These are phyloP conservation scores for Raddia distichophylla DNA, from an alignment of 176 grass and related monocot species.

Conservation along the genomic window DNA sequence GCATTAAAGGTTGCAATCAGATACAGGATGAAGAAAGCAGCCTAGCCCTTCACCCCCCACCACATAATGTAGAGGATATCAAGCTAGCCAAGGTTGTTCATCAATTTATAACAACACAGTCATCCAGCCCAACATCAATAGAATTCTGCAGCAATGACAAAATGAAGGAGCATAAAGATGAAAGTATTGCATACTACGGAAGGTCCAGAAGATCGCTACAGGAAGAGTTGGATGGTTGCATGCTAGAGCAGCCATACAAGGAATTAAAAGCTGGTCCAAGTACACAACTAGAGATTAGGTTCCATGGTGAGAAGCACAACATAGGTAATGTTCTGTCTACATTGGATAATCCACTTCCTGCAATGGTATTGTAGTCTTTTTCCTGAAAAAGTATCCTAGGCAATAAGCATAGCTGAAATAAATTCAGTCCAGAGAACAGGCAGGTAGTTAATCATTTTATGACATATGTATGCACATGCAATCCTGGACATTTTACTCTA, in stretches of 20 bases:
- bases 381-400: neutral
- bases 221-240: slow-evolving; percentile 32
- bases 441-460: neutral
- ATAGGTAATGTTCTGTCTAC: slow-evolving; percentile 57
- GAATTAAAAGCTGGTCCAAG: slow-evolving; percentile 40
- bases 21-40: slow-evolving; percentile 27
- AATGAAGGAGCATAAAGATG: slow-evolving; percentile 35
- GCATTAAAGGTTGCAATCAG: slow-evolving; percentile 32
- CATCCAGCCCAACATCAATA: slow-evolving; percentile 28
- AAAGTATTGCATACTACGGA: slow-evolving; percentile 28
- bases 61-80: slow-evolving; percentile 40
- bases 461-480: neutral
- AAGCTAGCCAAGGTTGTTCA: slow-evolving; percentile 27
- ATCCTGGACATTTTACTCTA: neutral
- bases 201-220: slow-evolving; percentile 50
- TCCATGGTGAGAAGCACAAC: slow-evolving; percentile 44
- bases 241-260: slow-evolving; percentile 38
- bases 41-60: slow-evolving; percentile 1
- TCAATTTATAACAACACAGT: slow-evolving; percentile 44
- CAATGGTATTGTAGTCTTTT: neutral
- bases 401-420: neutral
- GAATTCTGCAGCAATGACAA: slow-evolving; percentile 29
- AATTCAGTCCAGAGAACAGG: neutral
- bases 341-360: slow-evolving; percentile 19
- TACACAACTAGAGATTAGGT: slow-evolving; percentile 36